Percentiles rank a stretch among this genome's conserved stretches.
Conservation (phyloP, 177 flowering plant species). For the Telopea speciosissima region DNA sequence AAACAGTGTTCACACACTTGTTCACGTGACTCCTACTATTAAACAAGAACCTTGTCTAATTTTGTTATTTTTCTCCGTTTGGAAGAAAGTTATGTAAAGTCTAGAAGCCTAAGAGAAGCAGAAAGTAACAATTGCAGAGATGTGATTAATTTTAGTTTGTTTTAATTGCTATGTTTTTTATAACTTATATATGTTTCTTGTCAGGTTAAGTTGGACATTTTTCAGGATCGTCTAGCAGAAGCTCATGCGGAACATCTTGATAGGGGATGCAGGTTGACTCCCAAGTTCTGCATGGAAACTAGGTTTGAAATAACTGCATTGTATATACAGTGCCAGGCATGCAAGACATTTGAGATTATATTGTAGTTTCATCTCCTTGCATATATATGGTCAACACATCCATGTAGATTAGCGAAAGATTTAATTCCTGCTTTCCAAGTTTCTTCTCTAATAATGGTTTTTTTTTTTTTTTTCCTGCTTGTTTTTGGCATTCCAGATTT, state of each 20-base stretch:
- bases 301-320: slow-evolving; percentile 65
- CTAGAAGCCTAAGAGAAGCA: too few relatives aligned
- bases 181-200: slow-evolving; percentile 1
- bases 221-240: slow-evolving; percentile 59
- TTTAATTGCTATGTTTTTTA: neutral
- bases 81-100: too few relatives aligned
- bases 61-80: neutral
- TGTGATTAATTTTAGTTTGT: neutral
- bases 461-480: too few relatives aligned
- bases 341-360: slow-evolving; percentile 71
- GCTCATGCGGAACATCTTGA: slow-evolving; percentile 74
- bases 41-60: neutral
- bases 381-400: neutral
- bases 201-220: slow-evolving; percentile 60
- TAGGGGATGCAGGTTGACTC: slow-evolving; percentile 66
- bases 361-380: slow-evolving; percentile 24
- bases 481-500: too few relatives aligned
- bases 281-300: slow-evolving; percentile 62
- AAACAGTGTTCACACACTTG: neutral
- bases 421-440: neutral
- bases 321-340: slow-evolving; percentile 55
- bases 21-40: too few relatives aligned
- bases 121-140: neutral
- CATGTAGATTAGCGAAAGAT: neutral
- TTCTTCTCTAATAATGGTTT: neutral